Conservation (phyloP, 371 early-diverging fungal genomes). For the Mortierella sp. region DNA sequence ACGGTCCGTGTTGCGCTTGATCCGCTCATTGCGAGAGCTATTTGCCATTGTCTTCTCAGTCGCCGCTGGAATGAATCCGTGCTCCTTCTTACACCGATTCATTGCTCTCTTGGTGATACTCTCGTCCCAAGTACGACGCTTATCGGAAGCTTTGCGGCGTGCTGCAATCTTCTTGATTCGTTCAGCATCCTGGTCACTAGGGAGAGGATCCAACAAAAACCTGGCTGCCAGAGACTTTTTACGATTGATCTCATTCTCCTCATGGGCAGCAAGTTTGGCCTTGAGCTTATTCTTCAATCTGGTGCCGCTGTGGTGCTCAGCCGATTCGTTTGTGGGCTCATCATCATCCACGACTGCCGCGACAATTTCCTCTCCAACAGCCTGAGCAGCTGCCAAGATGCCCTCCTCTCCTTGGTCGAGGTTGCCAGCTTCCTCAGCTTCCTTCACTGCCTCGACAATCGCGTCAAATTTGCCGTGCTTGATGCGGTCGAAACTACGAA, state of each 20-base stretch:
- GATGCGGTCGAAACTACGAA: slow-evolving; percentile 78
- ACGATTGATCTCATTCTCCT: slow-evolving; percentile 8
- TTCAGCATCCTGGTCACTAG: slow-evolving; percentile 27
- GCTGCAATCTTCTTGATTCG: slow-evolving; percentile 30
- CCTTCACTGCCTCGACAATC: slow-evolving; percentile 35
- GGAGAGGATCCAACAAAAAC: slow-evolving; percentile 41
- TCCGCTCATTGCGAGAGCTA: slow-evolving; percentile 1
- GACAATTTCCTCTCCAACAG: background rate
- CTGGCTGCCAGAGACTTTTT: slow-evolving; percentile 28
- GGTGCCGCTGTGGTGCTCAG: no score
- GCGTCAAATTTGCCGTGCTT: slow-evolving; percentile 47
- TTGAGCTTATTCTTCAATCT: no score
- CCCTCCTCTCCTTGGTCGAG: background rate
- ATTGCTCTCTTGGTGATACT: slow-evolving; percentile 50
- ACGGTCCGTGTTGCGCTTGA: slow-evolving; percentile 3
- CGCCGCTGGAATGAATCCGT: slow-evolving; percentile 38
- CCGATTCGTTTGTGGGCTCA: no score
- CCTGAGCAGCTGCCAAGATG: background rate
- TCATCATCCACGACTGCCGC: no score
- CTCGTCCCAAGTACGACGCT: slow-evolving; percentile 35
- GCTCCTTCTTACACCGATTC: slow-evolving; percentile 33
- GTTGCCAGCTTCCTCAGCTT: slow-evolving; percentile 13
- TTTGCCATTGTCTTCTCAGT: slow-evolving; percentile 21
- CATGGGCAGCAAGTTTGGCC: no score
- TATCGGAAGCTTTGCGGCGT: slow-evolving; percentile 23